These are phyloP conservation scores for Rhytidiadelphus loreus DNA, from an alignment of 225 moss, liverwort and hornwort genomes.

Conservation along the genomic window DNA sequence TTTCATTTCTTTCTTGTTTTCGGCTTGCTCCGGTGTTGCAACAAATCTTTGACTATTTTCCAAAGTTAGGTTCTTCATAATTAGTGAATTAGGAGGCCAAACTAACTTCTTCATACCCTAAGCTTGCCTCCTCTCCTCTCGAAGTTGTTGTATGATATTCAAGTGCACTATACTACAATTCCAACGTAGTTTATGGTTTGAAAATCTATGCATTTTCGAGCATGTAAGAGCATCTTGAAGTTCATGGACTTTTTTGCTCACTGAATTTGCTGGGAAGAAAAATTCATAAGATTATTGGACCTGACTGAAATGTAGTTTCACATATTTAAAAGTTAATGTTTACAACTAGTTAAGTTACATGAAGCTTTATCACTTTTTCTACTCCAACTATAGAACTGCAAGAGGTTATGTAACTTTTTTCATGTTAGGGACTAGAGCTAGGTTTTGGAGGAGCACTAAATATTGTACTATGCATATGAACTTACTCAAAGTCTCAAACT, in stretches of 20 bases:
- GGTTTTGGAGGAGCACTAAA: neutral
- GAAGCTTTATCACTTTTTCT: neutral
- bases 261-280: neutral
- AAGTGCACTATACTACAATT: neutral
- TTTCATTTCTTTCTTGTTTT: neutral
- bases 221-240: neutral
- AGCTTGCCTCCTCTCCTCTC: neutral
- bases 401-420: neutral
- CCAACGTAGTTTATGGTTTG: neutral
- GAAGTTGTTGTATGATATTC: neutral
- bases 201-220: neutral
- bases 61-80: neutral
- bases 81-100: neutral
- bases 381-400: neutral
- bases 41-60: neutral
- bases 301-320: neutral
- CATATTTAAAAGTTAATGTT: neutral
- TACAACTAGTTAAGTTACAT: neutral
- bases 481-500: neutral
- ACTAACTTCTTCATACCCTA: neutral
- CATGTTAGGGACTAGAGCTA: neutral
- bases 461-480: neutral
- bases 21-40: rapidly evolving
- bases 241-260: neutral
- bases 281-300: neutral